These are phyloP conservation scores for Bonia amplexicaulis DNA, from an alignment of 176 grass and related monocot genomes.

Conservation along the genomic window DNA sequence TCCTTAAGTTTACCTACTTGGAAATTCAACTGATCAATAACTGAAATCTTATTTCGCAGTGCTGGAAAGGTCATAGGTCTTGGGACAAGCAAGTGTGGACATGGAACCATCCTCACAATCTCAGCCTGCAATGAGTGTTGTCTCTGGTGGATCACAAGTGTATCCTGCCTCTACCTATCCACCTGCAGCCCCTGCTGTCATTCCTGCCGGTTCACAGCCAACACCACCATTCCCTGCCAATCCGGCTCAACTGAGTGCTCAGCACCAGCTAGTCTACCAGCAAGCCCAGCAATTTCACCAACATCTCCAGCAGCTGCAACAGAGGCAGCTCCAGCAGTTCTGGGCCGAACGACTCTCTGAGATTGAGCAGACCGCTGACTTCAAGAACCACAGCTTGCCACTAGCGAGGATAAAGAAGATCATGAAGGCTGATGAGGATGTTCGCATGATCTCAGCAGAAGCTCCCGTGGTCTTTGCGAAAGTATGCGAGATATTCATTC, in stretches of 20 bases:
- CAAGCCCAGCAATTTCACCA: slow-evolving; percentile 52
- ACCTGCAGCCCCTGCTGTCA: neutral
- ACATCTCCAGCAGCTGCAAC: slow-evolving; percentile 55
- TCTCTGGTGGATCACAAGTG: slow-evolving; percentile 43
- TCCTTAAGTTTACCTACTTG: neutral
- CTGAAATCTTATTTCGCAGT: slow-evolving; percentile 18
- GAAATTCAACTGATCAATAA: neutral
- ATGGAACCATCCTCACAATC: slow-evolving; percentile 54
- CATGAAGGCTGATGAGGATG: slow-evolving; percentile 61
- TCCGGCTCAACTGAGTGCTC: slow-evolving; percentile 29
- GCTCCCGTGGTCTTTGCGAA: slow-evolving; percentile 52
- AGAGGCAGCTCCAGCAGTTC: slow-evolving; percentile 46
- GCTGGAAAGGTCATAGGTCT: neutral
- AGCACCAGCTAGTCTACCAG: slow-evolving; percentile 57
- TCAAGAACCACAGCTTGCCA: slow-evolving; percentile 61
- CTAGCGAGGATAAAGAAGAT: slow-evolving; percentile 65
- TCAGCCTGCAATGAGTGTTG: slow-evolving; percentile 33
- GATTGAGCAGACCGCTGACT: slow-evolving; percentile 39
- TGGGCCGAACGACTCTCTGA: slow-evolving; percentile 52
- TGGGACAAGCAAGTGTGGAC: slow-evolving; percentile 1
- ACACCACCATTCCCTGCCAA: neutral
- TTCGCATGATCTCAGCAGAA: slow-evolving; percentile 58
- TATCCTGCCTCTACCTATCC: slow-evolving; percentile 36
- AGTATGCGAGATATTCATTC: slow-evolving; percentile 56
- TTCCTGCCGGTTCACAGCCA: slow-evolving; percentile 16